Evolutionary conservation across 169 alveolate genomes (phyloP).

Genomic region (Plasmodium cynomolgi): DNA sequence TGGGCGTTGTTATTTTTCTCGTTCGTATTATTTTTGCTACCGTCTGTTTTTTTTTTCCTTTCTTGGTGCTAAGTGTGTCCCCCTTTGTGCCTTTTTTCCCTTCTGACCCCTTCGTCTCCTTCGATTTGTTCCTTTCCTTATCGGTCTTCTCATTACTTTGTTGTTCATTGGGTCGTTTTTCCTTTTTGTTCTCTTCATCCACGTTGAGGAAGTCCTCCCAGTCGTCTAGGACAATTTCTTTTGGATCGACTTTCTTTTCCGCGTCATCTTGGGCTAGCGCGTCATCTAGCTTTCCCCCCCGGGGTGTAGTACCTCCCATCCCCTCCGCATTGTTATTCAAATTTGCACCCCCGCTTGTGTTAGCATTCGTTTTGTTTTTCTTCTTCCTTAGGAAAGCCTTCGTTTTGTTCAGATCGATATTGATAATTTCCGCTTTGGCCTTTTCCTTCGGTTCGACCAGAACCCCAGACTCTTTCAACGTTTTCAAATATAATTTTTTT

Average conservation of each 20-base stretch:
- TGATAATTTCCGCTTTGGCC: conserved; percentile 66
- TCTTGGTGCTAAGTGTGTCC: not conserved
- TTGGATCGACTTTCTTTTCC: conserved; percentile 7
- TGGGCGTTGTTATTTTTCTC: not conserved
- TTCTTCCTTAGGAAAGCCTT: conserved; percentile 62
- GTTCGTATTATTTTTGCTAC: not conserved
- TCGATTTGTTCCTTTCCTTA: conserved; percentile 49
- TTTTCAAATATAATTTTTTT: conserved; percentile 83
- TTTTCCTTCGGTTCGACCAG: conserved; percentile 66
- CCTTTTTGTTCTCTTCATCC: conserved; percentile 40
- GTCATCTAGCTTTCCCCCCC: conserved; percentile 33
- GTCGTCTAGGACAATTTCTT: conserved; percentile 58
- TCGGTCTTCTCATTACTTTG: conserved; percentile 78
- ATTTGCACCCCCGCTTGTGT: not conserved
- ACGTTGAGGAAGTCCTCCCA: conserved; percentile 35
- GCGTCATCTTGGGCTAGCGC: conserved; percentile 22
- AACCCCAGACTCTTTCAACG: conserved; percentile 80
- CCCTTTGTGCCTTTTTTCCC: not conserved
- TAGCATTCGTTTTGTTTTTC: conserved; percentile 17
- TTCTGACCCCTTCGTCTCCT: not conserved
- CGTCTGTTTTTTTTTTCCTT: conserved; percentile 10
- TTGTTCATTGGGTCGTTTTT: conserved; percentile 34
- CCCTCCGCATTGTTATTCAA: not conserved
- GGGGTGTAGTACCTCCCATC: not conserved
- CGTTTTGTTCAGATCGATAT: conserved; percentile 24